phyloP scores from a whole-genome alignment of 1,139 yeast genomes.

The Trichomonascaceae sp. region DNA sequence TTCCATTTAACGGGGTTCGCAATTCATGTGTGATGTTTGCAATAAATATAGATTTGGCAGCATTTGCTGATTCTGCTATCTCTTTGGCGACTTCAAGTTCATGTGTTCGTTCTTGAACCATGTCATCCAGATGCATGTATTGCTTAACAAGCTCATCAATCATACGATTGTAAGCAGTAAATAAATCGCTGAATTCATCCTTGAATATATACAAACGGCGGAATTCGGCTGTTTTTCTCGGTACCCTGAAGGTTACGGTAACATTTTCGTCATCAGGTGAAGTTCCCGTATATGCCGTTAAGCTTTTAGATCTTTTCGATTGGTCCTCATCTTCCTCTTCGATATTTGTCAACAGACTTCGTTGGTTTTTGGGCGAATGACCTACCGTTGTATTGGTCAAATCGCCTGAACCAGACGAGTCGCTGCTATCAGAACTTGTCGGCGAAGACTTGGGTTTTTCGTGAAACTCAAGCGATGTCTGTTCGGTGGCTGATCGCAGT shows the following conservation, averaged over 20 bases:
- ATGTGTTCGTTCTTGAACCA: constrained; percentile 82
- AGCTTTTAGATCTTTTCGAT: neutral
- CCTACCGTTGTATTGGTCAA: neutral
- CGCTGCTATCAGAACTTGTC: constrained; percentile 1
- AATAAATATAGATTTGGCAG: constrained; percentile 88
- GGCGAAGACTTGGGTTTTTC: constrained; percentile 10
- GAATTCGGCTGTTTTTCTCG: constrained; percentile 47
- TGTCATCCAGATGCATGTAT: constrained; percentile 76
- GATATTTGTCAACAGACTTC: neutral
- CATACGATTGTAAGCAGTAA: constrained; percentile 88
- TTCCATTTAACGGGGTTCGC: constrained; percentile 88
- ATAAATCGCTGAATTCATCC: constrained; percentile 82
- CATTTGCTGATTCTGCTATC: constrained; percentile 91
- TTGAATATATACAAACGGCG: constrained; percentile 47
- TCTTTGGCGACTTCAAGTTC: constrained; percentile 84
- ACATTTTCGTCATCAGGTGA: constrained; percentile 3
- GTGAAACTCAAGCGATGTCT: constrained; percentile 32
- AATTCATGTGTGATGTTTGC: constrained; percentile 93
- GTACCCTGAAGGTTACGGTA: constrained; percentile 17
- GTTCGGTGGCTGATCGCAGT: constrained; percentile 79
- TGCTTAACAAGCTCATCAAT: constrained; percentile 80
- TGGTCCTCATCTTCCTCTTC: constrained; percentile 2
- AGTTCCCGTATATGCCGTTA: neutral
- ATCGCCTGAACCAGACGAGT: neutral
- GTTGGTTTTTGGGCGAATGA: neutral